Percentiles rank a stretch among this genome's conserved stretches.
Conservation (phyloP, 345 rosid genomes). For the Syzygium grande region DNA sequence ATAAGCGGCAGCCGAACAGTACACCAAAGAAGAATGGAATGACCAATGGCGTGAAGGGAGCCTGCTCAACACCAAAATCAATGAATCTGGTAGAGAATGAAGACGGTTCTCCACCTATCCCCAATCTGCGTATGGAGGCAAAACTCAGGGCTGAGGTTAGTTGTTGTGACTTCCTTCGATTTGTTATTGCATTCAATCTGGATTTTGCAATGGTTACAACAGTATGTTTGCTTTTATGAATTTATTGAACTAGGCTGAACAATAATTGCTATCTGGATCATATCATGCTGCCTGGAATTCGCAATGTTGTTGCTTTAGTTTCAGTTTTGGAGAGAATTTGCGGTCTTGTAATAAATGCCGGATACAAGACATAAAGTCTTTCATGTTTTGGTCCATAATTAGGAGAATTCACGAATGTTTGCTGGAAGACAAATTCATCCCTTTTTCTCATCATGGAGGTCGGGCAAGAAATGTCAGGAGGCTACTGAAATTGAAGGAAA, state of each 20-base stretch:
- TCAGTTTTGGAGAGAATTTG: background rate
- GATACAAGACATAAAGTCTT: background rate
- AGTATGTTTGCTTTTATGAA: background rate
- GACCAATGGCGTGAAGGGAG: constrained; percentile 20
- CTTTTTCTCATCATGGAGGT: constrained; percentile 58
- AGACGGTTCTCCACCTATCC: constrained; percentile 16
- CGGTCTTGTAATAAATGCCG: background rate
- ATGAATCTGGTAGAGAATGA: constrained; percentile 8
- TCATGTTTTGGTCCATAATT: constrained; percentile 5
- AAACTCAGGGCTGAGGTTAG: constrained; percentile 78
- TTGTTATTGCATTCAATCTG: background rate
- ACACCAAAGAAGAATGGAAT: constrained; percentile 51
- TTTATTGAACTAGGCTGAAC: background rate
- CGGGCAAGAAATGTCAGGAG: constrained; percentile 39
- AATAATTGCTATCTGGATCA: background rate
- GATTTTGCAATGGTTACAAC: background rate
- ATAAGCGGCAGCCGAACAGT: constrained; percentile 30
- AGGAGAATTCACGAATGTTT: constrained; percentile 69
- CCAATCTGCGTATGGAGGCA: constrained; percentile 69
- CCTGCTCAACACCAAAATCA: background rate
- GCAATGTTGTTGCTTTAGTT: background rate
- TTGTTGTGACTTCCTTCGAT: background rate
- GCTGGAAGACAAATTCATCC: constrained; percentile 82
- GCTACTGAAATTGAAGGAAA: constrained; percentile 18
- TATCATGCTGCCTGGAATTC: background rate